Base-by-base conservation (phyloP, 306 rosid genomes). In the Prunus armeniaca region DNA sequence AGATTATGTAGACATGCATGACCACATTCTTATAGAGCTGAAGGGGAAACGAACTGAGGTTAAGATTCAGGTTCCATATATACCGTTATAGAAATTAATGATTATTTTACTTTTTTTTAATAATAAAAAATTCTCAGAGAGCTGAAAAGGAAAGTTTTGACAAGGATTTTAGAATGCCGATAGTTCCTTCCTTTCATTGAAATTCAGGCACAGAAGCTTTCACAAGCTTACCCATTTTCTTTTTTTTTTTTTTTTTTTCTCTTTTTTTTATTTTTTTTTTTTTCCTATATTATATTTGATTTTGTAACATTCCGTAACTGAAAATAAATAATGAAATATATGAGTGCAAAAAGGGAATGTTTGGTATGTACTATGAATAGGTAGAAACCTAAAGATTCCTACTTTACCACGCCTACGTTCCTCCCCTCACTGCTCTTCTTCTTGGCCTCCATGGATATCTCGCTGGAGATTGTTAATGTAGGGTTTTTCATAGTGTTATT, bases 401-500 rank as follows among this genome's bases (percentile, higher is more conserved):
- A 22, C 51, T 19, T 65, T 14, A 6, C 19, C 52, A 2, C 18
- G 9, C 67, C 12, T 18, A 54, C 34, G 30, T n/a, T n/a, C 20
- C 41, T 34, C 41, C 38, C 32, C 32, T 6, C 28, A 0, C 20
- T 12, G 22, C 22, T 14, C 52, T 10, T 18, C 14, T 45, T 27
- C 41, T 34, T 34, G 47, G 52, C 70, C 6, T 32, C 27, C 24
- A 73, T 89, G 75, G 91, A 88, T 43, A 12, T 81, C 25, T 46
- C 79, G 0, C 56, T 82, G 49, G 96, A 70, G 74, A 67, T 84
- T 19, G 17, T 78, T 30, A 79, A 83, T 80, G 87, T 84, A 9
- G 82, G 83, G 50, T 93, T 93, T 73, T 79, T 87, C 77, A 12
- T 84, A 17, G 75, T 41, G 2, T 78, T 93, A 20, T 43, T 89